Percentiles rank a stretch among this genome's conserved stretches.
phyloP scores from a whole-genome alignment of 2,329 filamentous ascomycete species.

The Monosporascus sp. region DNA sequence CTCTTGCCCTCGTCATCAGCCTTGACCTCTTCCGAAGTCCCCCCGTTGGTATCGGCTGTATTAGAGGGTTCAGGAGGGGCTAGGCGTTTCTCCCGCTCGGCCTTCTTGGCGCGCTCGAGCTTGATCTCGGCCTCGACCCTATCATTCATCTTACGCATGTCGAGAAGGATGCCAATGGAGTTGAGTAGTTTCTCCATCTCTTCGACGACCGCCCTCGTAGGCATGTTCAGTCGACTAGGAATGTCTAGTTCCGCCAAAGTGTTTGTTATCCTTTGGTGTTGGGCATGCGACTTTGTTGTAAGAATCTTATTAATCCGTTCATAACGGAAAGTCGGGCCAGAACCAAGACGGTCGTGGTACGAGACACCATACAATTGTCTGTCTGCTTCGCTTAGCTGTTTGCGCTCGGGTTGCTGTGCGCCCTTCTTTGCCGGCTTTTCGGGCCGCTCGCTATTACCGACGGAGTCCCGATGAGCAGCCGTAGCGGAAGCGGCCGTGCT shows the following conservation, averaged over 20 bases:
- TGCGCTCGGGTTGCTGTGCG: slow-evolving; percentile 49
- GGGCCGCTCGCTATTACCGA: slow-evolving; percentile 34
- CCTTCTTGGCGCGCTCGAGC: slow-evolving; percentile 53
- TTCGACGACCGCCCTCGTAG: slow-evolving; percentile 65
- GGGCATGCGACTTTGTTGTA: slow-evolving; percentile 69
- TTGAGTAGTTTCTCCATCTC: slow-evolving; percentile 66
- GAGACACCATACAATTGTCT: slow-evolving; percentile 78
- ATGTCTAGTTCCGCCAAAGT: slow-evolving; percentile 69
- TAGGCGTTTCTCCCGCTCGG: slow-evolving; percentile 41
- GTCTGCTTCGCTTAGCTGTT: slow-evolving; percentile 70
- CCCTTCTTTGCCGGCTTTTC: slow-evolving; percentile 47
- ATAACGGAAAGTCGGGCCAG: slow-evolving; percentile 85
- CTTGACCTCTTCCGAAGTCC: slow-evolving; percentile 10
- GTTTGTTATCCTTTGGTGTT: slow-evolving; percentile 70
- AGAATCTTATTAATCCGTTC: slow-evolving; percentile 76
- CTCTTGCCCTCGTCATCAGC: slow-evolving; percentile 6
- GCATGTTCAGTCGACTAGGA: slow-evolving; percentile 65
- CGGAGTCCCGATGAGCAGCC: slow-evolving; percentile 40
- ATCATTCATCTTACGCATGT: slow-evolving; percentile 69
- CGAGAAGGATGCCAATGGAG: slow-evolving; percentile 65
- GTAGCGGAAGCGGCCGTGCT: slow-evolving; percentile 44
- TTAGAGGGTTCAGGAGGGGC: slow-evolving; percentile 7
- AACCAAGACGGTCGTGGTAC: slow-evolving; percentile 77
- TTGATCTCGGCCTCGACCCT: slow-evolving; percentile 71
- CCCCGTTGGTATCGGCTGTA: slow-evolving; percentile 5